Percentiles rank a stretch among this genome's conserved stretches.
phyloP scores from a whole-genome alignment of 768 basidiomycete species.

The Lactifluus piperatus region DNA sequence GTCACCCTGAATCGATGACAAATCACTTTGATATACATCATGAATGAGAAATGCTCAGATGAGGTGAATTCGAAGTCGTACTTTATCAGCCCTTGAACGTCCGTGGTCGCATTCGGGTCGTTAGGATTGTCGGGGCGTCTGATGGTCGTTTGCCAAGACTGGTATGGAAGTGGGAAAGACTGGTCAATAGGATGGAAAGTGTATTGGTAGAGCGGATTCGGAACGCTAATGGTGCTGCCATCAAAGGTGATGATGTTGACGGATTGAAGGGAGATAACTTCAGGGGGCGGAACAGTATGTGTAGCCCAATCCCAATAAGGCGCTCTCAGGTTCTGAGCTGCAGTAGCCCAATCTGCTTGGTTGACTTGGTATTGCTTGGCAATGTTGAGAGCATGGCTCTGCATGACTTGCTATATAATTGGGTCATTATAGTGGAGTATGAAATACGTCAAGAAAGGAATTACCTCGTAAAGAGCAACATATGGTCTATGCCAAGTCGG shows the following conservation, averaged over 20 bases:
- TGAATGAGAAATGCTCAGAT: background rate
- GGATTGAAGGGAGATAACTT: constrained; percentile 29
- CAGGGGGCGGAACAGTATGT: constrained; percentile 30
- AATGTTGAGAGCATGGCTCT: constrained; percentile 32
- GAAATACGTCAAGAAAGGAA: background rate
- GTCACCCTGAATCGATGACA: constrained; percentile 9
- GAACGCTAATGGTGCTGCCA: constrained; percentile 24
- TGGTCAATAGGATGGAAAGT: constrained; percentile 27
- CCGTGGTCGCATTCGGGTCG: constrained; percentile 8
- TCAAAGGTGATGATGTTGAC: constrained; percentile 30
- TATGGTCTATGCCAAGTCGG: constrained; percentile 46
- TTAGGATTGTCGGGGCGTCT: constrained; percentile 1
- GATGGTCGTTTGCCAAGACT: too few species aligned
- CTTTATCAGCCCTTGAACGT: constrained; percentile 27
- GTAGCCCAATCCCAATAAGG: constrained; percentile 47
- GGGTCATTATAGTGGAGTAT: background rate
- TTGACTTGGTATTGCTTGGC: constrained; percentile 31
- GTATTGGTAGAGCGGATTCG: constrained; percentile 30
- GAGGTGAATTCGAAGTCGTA: constrained; percentile 10
- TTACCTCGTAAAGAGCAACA: constrained; percentile 3
- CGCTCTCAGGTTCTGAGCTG: constrained; percentile 31
- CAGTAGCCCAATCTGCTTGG: constrained; percentile 25
- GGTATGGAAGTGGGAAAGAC: constrained; percentile 14
- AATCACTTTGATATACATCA: background rate
- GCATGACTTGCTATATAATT: constrained; percentile 36